phyloP scores from a whole-genome alignment of 2,329 filamentous ascomycete species.

The Geoglossum cookeanum region DNA sequence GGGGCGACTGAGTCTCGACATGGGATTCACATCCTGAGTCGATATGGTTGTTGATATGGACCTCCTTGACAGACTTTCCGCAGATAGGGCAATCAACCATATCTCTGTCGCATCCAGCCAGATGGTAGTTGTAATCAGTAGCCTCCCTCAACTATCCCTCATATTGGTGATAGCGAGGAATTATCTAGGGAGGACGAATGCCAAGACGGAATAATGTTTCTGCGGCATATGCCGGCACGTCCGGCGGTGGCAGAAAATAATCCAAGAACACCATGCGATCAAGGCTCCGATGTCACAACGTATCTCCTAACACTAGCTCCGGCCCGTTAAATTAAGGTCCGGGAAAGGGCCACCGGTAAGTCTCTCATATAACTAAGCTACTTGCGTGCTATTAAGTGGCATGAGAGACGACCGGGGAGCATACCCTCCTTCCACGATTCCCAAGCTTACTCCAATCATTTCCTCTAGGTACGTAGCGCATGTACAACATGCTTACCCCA shows the following conservation, averaged over 20 bases:
- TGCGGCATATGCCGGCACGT: not conserved
- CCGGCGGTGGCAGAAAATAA: not conserved
- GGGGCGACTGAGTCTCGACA: not conserved
- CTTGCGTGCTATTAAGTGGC: no score
- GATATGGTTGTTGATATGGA: slow-evolving; percentile 75
- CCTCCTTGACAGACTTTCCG: slow-evolving; percentile 47
- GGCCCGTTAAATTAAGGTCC: no score
- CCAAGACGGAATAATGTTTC: not conserved
- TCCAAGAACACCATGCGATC: not conserved
- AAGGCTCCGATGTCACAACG: not conserved
- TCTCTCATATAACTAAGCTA: no score
- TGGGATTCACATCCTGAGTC: slow-evolving; percentile 53
- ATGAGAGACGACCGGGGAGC: no score
- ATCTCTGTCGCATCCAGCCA: slow-evolving; percentile 1
- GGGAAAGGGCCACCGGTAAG: no score
- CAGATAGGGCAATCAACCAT: slow-evolving; percentile 70
- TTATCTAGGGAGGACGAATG: not conserved
- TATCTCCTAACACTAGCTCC: no score
- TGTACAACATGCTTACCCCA: no score
- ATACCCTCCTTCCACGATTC: no score
- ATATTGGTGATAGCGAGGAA: not conserved
- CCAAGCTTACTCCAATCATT: no score
- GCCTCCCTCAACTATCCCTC: not conserved
- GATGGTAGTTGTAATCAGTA: not conserved
- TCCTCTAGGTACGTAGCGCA: no score